phyloP scores from a whole-genome alignment of 2,329 filamentous ascomycete species.

The Coniella lustricola region DNA sequence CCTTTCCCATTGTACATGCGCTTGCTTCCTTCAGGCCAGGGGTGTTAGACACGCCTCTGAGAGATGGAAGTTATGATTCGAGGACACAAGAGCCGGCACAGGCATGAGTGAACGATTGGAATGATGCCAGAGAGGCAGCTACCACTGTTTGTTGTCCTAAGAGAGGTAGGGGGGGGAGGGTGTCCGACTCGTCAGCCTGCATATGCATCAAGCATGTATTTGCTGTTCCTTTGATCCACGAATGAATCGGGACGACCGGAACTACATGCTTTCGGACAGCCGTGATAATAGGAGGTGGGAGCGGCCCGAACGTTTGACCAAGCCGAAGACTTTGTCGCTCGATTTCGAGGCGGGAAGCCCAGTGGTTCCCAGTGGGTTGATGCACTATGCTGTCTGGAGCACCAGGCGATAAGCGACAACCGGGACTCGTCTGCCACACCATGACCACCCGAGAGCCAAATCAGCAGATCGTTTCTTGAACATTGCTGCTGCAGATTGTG shows the following conservation, averaged over 20 bases:
- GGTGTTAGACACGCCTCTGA: neutral
- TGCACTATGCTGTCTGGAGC: neutral
- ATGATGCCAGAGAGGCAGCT: neutral
- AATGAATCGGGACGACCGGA: neutral
- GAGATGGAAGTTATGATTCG: neutral
- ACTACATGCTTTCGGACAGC: neutral
- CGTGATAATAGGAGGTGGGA: neutral
- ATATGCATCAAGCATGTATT: conserved; percentile 3
- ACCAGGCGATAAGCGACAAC: neutral
- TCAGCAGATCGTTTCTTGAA: too few relatives aligned
- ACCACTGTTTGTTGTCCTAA: neutral
- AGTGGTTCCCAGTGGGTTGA: neutral
- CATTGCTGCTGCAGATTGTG: too few relatives aligned
- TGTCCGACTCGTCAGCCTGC: neutral
- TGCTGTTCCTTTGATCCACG: conserved; percentile 1
- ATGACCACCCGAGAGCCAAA: too few relatives aligned
- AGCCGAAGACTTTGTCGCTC: neutral
- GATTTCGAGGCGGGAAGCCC: neutral
- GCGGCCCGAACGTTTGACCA: conserved; percentile 1
- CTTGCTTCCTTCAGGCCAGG: neutral
- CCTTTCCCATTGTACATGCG: too few relatives aligned
- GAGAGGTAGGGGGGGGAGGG: neutral
- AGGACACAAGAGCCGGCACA: neutral
- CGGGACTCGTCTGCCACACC: neutral
- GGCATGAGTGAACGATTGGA: neutral